Conservation (phyloP, 1,284 basidiomycete genomes). For the Cutaneotrichosporon sp. region DNA sequence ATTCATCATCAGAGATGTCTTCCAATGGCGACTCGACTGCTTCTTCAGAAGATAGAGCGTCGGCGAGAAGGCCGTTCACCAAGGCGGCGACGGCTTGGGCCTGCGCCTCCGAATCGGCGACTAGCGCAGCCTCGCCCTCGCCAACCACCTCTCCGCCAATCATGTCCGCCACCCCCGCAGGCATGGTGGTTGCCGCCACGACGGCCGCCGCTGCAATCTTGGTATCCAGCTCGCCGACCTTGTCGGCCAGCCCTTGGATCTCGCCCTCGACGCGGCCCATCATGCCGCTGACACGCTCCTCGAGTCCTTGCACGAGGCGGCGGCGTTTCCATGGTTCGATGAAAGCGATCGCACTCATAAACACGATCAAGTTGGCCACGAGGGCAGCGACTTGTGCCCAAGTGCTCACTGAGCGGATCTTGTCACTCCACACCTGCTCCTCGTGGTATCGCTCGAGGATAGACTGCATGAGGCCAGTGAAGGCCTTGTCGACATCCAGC, state of each 20-base stretch:
- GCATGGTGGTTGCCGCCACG: not conserved
- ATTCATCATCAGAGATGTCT: constrained; percentile 6
- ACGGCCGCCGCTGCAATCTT: constrained; percentile 8
- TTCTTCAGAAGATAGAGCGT: not conserved
- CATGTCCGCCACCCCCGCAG: not conserved
- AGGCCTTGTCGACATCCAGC: constrained; percentile 74
- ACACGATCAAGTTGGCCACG: constrained; percentile 80
- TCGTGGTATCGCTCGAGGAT: constrained; percentile 90
- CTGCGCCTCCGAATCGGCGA: not conserved
- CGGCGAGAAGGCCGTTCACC: not conserved
- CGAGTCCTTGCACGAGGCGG: constrained; percentile 78
- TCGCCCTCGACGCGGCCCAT: constrained; percentile 62
- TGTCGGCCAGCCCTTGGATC: constrained; percentile 55
- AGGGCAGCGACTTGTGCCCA: constrained; percentile 82
- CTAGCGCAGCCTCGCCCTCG: not conserved
- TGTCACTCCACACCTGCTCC: constrained; percentile 96
- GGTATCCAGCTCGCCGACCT: constrained; percentile 30
- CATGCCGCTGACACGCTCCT: constrained; percentile 75
- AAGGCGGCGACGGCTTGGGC: not conserved
- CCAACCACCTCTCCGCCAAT: not conserved
- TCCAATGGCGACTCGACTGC: constrained; percentile 14
- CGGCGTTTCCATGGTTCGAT: constrained; percentile 93
- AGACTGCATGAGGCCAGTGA: constrained; percentile 76
- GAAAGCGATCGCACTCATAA: constrained; percentile 77
- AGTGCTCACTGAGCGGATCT: constrained; percentile 87